Evolutionary conservation across 805 yeast species (phyloP).

Genomic region (Hanseniaspora lachancei): DNA sequence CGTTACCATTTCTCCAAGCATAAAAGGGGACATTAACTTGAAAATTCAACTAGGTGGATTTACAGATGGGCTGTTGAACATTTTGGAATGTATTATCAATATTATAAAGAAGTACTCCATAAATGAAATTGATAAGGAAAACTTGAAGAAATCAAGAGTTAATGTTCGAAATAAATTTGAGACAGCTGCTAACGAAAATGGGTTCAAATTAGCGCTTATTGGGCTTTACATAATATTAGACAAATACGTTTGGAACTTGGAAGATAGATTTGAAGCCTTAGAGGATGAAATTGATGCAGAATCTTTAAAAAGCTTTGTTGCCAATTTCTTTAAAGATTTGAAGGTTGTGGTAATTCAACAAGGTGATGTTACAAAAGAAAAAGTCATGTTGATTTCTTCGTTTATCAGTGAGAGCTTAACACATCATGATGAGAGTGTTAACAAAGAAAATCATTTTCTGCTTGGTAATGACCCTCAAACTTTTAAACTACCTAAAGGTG

Average conservation of each 20-base stretch:
- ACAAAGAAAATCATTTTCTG: background rate
- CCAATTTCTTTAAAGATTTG: constrained; percentile 21
- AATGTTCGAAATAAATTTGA: constrained; percentile 37
- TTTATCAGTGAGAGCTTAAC: constrained; percentile 22
- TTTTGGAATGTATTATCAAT: constrained; percentile 26
- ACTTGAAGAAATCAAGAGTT: constrained; percentile 37
- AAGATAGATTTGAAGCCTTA: constrained; percentile 42
- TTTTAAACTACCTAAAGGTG: constrained; percentile 22
- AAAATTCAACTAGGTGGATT: constrained; percentile 44
- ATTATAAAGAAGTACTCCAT: constrained; percentile 1
- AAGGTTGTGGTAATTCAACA: constrained; percentile 35
- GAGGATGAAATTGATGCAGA: constrained; percentile 34
- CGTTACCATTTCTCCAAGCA: constrained; percentile 45
- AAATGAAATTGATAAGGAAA: constrained; percentile 19
- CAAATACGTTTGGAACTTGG: constrained; percentile 40
- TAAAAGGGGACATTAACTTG: constrained; percentile 42
- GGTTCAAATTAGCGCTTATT: constrained; percentile 37
- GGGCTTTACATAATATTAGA: constrained; percentile 44
- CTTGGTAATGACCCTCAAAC: constrained; percentile 27
- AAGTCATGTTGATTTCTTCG: constrained; percentile 18
- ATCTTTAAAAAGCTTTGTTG: constrained; percentile 25
- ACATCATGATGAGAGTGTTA: background rate
- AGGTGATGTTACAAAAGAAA: constrained; percentile 33
- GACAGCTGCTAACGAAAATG: constrained; percentile 31
- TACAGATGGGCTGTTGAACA: constrained; percentile 27